Evolutionary conservation across 371 early-diverging fungal genomes (phyloP), one percentile per base, ranked within the genome.

Genomic region (Syncephalis plumigaleata): DNA sequence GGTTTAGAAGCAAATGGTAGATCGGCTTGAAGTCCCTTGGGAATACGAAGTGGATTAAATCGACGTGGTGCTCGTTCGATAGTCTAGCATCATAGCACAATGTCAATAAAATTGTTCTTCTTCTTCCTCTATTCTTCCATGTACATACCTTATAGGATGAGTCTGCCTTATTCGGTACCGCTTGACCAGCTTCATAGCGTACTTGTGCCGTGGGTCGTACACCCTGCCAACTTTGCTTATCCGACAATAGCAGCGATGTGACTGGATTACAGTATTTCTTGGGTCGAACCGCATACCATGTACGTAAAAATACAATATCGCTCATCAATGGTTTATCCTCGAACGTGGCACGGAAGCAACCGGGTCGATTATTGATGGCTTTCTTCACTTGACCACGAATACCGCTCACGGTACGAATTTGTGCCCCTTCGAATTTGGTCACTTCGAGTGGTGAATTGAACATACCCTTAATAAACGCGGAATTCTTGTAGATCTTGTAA

Each of bases 391-490:
- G 89, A 48, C 99, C 99, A 55, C 99, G 81, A 53, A 99, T 88
- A 22, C 99, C 99, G 55, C 87, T 85, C 15, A 95, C 98, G 0
- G 96, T 97, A 36, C 93, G 81, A 46, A 99, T 78, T 40, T 74
- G 75, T 2, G 95, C 99, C 24, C 95, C 94, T 64, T 94, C 90
- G 61, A 99, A 98, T 66, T 92, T 91, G 54, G 89, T 88, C n/a
- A 98, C 99, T 63, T 99, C 99, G 16, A 97, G 69, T 15, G 86
- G 68, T 18, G 89, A 81, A n/a, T 81, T 91, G 67, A 99, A 99
- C 99, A 99, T 99, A 58, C 93, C 87, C 64, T 86, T 91, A 54
- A 99, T 75, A 57, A 96, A 93, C n/a, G 96, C 99, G 9, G 97
- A 95, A 68, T 99, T 97, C 56, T 87, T 91, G 70, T 79, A 84